phyloP scores from a whole-genome alignment of 768 basidiomycete species.

The Strobilomyces dryophilus region DNA sequence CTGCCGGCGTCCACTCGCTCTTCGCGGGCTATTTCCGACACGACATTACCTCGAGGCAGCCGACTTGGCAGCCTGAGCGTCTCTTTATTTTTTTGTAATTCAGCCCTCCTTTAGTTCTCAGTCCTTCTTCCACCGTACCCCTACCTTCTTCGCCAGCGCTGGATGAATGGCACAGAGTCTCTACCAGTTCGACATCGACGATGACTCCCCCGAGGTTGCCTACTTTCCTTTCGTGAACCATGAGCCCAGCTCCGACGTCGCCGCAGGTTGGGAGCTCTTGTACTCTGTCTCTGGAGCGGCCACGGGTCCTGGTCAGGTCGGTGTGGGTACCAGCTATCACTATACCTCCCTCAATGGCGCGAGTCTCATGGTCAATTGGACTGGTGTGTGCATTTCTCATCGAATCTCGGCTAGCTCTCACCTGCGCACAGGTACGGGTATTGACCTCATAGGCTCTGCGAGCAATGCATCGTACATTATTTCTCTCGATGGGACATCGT shows the following conservation, averaged over 20 bases:
- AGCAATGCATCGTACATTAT: constrained; percentile 43
- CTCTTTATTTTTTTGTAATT: constrained; percentile 9
- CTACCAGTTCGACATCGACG: constrained; percentile 48
- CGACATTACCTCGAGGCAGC: constrained; percentile 30
- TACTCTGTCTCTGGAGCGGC: constrained; percentile 51
- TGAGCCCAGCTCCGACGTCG: constrained; percentile 43
- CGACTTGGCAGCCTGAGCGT: constrained; percentile 18
- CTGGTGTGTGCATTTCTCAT: constrained; percentile 42
- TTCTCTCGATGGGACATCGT: constrained; percentile 45
- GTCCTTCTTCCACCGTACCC: constrained; percentile 6
- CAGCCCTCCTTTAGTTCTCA: constrained; percentile 4
- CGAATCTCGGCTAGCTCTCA: neutral
- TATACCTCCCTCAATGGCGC: constrained; percentile 60
- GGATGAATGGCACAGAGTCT: constrained; percentile 30
- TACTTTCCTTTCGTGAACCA: constrained; percentile 63
- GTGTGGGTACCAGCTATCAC: constrained; percentile 56
- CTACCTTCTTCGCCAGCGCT: constrained; percentile 17
- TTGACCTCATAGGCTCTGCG: constrained; percentile 54
- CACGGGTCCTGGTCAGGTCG: constrained; percentile 37
- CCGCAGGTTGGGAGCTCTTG: constrained; percentile 66
- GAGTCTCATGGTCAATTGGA: constrained; percentile 53
- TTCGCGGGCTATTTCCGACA: constrained; percentile 22
- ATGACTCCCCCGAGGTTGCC: constrained; percentile 59
- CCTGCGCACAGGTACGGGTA: constrained; percentile 52
- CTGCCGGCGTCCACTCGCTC: neutral